Conservation (phyloP, 129 eudicot species). For the Arctium lappa region DNA sequence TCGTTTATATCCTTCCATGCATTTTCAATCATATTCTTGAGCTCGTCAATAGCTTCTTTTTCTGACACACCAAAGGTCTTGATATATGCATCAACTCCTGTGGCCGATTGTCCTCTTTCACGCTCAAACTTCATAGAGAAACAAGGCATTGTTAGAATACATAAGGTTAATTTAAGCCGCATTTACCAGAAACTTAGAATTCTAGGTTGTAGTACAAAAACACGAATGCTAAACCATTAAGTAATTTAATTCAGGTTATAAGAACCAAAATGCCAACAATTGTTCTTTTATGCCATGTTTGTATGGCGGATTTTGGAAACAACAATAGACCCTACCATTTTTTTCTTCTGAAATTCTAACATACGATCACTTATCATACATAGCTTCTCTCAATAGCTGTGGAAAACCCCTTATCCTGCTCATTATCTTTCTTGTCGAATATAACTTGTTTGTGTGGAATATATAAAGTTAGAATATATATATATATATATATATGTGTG, state of each 20-base stretch:
- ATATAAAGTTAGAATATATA: no score
- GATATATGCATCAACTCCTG: conserved; percentile 9
- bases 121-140: conserved; percentile 10
- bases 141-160: neutral
- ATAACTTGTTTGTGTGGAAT: neutral
- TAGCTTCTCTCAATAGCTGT: no score
- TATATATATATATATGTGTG: no score
- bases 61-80: conserved; percentile 15
- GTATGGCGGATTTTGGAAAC: neutral
- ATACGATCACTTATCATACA: neutral
- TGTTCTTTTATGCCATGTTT: neutral
- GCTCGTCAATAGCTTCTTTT: conserved; percentile 10
- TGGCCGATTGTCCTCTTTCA: conserved; percentile 15
- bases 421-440: no score
- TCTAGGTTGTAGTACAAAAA: neutral
- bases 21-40: conserved; percentile 18
- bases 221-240: neutral
- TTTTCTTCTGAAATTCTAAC: neutral
- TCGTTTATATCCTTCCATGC: conserved; percentile 26
- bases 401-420: no score
- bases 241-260: neutral
- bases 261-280: neutral
- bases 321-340: neutral
- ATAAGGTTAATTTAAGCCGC: neutral
- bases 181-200: neutral